phyloP scores from a whole-genome alignment of 2,329 filamentous ascomycete species.

The Curvularia sp. region DNA sequence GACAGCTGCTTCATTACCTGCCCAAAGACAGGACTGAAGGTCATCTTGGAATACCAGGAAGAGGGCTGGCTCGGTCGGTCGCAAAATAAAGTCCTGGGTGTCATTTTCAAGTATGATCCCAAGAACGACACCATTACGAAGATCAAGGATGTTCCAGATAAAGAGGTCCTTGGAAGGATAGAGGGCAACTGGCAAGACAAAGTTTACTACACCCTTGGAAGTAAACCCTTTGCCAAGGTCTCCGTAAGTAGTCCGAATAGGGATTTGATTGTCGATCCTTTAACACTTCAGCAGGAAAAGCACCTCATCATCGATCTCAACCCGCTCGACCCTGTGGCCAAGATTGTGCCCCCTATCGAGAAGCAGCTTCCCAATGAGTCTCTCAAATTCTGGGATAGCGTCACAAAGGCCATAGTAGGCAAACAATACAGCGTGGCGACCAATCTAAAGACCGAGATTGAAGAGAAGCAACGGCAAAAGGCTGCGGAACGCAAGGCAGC shows the following conservation, averaged over 20 bases:
- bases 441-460: constrained; percentile 84
- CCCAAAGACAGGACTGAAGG: constrained; percentile 87
- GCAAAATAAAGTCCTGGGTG: constrained; percentile 89
- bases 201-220: constrained; percentile 65
- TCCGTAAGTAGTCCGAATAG: constrained; percentile 60
- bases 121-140: constrained; percentile 80
- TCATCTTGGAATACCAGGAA: constrained; percentile 89
- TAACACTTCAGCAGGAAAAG: constrained; percentile 53
- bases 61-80: constrained; percentile 93
- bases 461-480: constrained; percentile 86
- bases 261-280: neutral
- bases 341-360: constrained; percentile 78
- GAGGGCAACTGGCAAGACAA: constrained; percentile 85
- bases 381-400: constrained; percentile 82
- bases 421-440: constrained; percentile 89
- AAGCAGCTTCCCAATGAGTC: constrained; percentile 89
- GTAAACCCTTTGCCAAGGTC: constrained; percentile 55
- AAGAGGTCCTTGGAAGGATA: constrained; percentile 81
- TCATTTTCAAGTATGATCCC: constrained; percentile 89
- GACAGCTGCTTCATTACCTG: constrained; percentile 90
- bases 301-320: constrained; percentile 84
- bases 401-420: constrained; percentile 82
- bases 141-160: constrained; percentile 85
- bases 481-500: constrained; percentile 78
- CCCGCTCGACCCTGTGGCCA: constrained; percentile 81